phyloP scores from a whole-genome alignment of 1,284 basidiomycete genomes.

The Stygiomarasmius scandens region DNA sequence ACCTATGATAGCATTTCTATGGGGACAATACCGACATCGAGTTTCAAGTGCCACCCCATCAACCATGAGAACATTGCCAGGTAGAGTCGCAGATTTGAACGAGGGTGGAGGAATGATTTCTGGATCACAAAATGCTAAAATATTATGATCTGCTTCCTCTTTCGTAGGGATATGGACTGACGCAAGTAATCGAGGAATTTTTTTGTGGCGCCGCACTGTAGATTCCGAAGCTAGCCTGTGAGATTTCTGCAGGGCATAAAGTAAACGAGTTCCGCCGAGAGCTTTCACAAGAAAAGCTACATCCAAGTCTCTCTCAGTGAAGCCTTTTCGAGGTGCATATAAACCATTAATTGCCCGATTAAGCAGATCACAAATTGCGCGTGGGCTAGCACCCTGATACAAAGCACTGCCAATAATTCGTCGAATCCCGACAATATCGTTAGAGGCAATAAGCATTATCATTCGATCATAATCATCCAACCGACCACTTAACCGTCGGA shows the following conservation, averaged over 20 bases:
- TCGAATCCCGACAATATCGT: conserved; percentile 14
- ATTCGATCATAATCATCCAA: conserved; percentile 13
- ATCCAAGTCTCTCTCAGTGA: conserved; percentile 18
- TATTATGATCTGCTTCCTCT: conserved; percentile 23
- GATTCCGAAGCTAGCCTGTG: conserved; percentile 24
- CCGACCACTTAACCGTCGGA: neutral
- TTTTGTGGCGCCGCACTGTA: conserved; percentile 14
- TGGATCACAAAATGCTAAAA: conserved; percentile 20
- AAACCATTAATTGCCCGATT: conserved; percentile 3
- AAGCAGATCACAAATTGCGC: neutral
- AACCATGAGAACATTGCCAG: conserved; percentile 25
- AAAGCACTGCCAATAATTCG: conserved; percentile 11
- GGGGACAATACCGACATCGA: neutral
- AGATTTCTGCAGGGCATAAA: conserved; percentile 19
- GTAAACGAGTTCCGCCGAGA: conserved; percentile 18
- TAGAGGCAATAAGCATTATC: conserved; percentile 12
- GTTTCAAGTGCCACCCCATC: conserved; percentile 30
- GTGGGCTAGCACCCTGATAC: conserved; percentile 5
- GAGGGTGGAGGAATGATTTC: conserved; percentile 13
- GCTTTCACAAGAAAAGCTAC: conserved; percentile 22
- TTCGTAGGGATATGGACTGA: conserved; percentile 22
- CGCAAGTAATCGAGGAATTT: conserved; percentile 16
- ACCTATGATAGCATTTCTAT: neutral
- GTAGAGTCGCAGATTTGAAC: neutral
- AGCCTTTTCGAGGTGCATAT: conserved; percentile 13